phyloP scores from a whole-genome alignment of 176 grass and related monocot genomes.

The Paspalum notatum region DNA sequence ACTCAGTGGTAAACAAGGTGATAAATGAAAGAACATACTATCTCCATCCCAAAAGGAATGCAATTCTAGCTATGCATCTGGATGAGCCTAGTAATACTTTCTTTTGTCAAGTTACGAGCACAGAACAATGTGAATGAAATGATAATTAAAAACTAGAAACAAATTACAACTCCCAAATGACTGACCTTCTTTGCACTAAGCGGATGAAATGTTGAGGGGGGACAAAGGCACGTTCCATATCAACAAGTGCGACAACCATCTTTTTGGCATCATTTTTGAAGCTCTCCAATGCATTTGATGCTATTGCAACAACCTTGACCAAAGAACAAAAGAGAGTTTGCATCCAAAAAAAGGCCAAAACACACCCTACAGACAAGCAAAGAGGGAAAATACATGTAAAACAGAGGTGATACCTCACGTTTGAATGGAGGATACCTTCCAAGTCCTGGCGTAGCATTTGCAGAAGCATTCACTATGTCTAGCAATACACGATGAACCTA shows the following conservation, averaged over 20 bases:
- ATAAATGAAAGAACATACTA: background rate
- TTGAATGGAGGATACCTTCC: conserved; percentile 97
- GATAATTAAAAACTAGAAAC: background rate
- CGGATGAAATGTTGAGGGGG: conserved; percentile 95
- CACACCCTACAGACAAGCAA: background rate
- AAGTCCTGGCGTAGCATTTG: conserved; percentile 90
- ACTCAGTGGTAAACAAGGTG: conserved; percentile 8
- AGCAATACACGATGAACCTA: conserved; percentile 93
- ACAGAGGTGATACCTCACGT: conserved; percentile 71
- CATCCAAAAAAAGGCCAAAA: conserved; percentile 34
- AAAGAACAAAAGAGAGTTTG: conserved; percentile 37
- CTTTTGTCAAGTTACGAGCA: background rate
- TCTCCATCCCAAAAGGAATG: too few species aligned
- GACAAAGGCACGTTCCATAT: conserved; percentile 96
- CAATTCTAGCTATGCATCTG: too few species aligned
- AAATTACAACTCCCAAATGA: conserved; percentile 26
- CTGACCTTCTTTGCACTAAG: conserved; percentile 89
- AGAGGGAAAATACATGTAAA: background rate
- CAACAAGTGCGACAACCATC: conserved; percentile 96
- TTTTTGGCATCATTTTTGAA: conserved; percentile 94
- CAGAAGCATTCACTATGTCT: conserved; percentile 86
- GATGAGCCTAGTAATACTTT: background rate
- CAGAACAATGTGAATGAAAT: conserved; percentile 25
- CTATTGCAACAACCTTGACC: conserved; percentile 78
- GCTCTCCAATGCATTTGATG: conserved; percentile 76